A percentile compares a stretch with the other conserved stretches of the same genome.
Conservation (phyloP, 1,139 yeast species). For the Williopsis jadinii region DNA sequence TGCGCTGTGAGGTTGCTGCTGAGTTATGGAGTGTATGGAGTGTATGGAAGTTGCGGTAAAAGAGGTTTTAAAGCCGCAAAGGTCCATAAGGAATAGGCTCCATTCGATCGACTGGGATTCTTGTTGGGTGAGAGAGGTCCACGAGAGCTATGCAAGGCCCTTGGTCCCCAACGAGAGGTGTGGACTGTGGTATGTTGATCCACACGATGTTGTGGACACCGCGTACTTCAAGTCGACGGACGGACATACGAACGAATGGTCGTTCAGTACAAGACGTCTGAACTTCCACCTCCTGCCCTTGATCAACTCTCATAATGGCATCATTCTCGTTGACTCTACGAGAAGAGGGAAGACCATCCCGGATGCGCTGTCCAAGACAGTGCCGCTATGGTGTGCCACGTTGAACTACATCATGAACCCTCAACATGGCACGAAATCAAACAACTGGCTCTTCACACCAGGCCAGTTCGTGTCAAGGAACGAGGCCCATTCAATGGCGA, state of each 20-base stretch:
- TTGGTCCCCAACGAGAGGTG: constrained; percentile 75
- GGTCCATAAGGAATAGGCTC: constrained; percentile 54
- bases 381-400: constrained; percentile 91
- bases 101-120: constrained; percentile 65
- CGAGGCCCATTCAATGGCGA: constrained; percentile 49
- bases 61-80: constrained; percentile 41
- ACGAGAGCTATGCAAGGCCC: constrained; percentile 32
- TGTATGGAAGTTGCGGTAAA: constrained; percentile 18
- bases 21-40: background rate
- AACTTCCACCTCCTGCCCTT: constrained; percentile 62
- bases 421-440: constrained; percentile 17
- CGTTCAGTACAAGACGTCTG: constrained; percentile 62
- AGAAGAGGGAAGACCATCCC: constrained; percentile 80
- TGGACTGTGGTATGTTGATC: constrained; percentile 77
- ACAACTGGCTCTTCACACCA: constrained; percentile 41
- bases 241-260: constrained; percentile 81
- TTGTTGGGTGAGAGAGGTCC: constrained; percentile 32
- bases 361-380: constrained; percentile 78
- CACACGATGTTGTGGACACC: constrained; percentile 33
- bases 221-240: constrained; percentile 87
- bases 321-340: constrained; percentile 75
- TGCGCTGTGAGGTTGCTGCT: background rate
- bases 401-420: constrained; percentile 43
- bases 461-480: constrained; percentile 45
- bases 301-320: constrained; percentile 36